Evolutionary conservation across 352 stramenopile genomes (phyloP).

Genomic region (Blastocystis sp.): DNA sequence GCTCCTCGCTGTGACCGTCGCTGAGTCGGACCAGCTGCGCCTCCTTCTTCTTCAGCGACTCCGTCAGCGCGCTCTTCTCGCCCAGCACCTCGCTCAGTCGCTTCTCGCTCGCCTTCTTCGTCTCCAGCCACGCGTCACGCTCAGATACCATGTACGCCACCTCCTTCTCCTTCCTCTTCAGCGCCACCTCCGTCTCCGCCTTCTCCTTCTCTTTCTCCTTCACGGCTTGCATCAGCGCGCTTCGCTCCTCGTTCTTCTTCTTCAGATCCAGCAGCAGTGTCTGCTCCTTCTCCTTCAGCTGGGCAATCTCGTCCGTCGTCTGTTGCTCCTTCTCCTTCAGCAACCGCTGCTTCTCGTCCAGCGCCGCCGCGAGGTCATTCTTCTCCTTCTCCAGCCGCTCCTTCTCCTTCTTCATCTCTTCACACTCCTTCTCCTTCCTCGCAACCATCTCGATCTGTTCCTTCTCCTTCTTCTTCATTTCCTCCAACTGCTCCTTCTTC

Average conservation of each 20-base stretch:
- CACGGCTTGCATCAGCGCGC: background rate
- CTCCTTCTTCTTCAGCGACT: background rate
- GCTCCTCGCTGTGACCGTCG: constrained; percentile 17
- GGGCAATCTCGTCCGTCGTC: no score
- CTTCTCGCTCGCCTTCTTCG: no score
- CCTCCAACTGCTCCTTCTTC: background rate
- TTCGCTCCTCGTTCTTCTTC: background rate
- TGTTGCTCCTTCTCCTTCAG: background rate
- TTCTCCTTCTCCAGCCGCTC: background rate
- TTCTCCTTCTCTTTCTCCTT: background rate
- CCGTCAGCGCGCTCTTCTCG: background rate
- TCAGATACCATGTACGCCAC: background rate
- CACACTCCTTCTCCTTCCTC: background rate
- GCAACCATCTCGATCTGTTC: background rate
- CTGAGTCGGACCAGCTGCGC: no score
- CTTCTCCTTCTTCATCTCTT: background rate
- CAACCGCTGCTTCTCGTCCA: background rate
- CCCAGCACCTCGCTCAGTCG: background rate
- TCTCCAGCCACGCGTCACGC: no score
- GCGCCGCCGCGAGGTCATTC: background rate
- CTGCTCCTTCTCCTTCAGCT: constrained; percentile 5
- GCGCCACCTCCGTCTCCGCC: background rate
- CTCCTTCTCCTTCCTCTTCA: background rate
- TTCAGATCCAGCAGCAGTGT: no score
- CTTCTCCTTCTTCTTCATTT: background rate